Conservation (phyloP, 176 grass and related monocot genomes). For the Elaeis guineensis region DNA sequence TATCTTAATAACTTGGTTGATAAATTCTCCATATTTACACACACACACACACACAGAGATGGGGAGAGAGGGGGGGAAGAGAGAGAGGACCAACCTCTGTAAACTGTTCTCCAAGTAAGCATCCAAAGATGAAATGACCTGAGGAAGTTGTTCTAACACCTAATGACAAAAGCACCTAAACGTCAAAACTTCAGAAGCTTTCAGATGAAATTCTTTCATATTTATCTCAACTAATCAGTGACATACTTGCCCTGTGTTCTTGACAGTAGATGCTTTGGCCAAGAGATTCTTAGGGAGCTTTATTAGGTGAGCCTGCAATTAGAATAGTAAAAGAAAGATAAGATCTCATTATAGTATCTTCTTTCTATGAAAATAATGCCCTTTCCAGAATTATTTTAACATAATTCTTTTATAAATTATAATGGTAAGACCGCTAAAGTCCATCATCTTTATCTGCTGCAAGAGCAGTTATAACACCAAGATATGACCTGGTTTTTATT, state of each 20-base stretch:
- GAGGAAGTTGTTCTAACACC: constrained; percentile 57
- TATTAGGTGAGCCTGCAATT: constrained; percentile 40
- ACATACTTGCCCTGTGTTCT: constrained; percentile 73
- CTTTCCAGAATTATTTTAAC: too few species aligned
- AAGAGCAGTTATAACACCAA: too few species aligned
- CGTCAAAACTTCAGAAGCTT: neutral
- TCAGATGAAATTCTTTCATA: neutral
- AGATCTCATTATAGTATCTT: too few species aligned
- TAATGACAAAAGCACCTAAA: constrained; percentile 1
- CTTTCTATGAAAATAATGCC: too few species aligned
- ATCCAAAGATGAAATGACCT: constrained; percentile 85
- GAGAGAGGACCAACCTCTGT: constrained; percentile 43
- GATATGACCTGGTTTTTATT: too few species aligned
- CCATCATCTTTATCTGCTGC: too few species aligned
- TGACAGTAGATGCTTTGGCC: constrained; percentile 55
- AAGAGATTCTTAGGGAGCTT: constrained; percentile 85
- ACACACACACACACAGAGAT: neutral
- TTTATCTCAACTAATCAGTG: neutral
- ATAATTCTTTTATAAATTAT: too few species aligned
- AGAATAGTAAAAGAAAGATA: neutral
- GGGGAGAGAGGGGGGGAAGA: neutral
- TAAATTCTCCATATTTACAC: neutral
- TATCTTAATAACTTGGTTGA: too few species aligned
- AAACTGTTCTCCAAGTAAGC: constrained; percentile 79
- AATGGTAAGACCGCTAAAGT: too few species aligned